Conservation (phyloP, 805 yeast genomes). For the Alloascoidea hylecoeti region DNA sequence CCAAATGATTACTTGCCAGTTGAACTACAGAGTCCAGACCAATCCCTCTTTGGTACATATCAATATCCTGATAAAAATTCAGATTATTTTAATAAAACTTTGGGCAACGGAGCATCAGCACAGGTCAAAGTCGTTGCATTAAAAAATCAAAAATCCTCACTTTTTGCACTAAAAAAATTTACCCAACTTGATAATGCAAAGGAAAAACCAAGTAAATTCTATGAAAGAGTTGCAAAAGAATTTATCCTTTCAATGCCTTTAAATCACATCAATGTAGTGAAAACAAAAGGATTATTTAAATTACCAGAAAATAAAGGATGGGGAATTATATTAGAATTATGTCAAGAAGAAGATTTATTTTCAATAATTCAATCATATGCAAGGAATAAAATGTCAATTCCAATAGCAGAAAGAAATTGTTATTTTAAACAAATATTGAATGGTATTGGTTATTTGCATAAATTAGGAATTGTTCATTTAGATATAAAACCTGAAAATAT, state of each 20-base stretch:
- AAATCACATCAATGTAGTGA: slow-evolving; percentile 40
- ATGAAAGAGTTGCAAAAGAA: slow-evolving; percentile 49
- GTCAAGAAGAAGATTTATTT: slow-evolving; percentile 49
- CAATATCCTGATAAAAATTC: slow-evolving; percentile 24
- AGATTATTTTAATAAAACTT: slow-evolving; percentile 31
- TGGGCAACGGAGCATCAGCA: slow-evolving; percentile 67
- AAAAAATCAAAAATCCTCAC: slow-evolving; percentile 21
- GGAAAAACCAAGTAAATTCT: slow-evolving; percentile 56
- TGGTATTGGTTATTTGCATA: slow-evolving; percentile 51
- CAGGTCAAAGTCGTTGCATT: slow-evolving; percentile 38
- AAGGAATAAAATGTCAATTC: slow-evolving; percentile 25
- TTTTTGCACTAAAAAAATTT: slow-evolving; percentile 56
- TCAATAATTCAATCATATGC: slow-evolving; percentile 43
- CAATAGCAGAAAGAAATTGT: slow-evolving; percentile 42
- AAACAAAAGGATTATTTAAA: slow-evolving; percentile 37
- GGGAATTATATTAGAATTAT: slow-evolving; percentile 61
- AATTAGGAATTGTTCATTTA: slow-evolving; percentile 52
- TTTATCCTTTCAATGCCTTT: slow-evolving; percentile 42
- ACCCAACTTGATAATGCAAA: slow-evolving; percentile 34
- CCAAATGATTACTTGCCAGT: slow-evolving; percentile 54
- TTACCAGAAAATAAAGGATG: slow-evolving; percentile 51
- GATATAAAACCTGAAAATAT: slow-evolving; percentile 71
- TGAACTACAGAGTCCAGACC: slow-evolving; percentile 16
- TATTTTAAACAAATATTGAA: slow-evolving; percentile 52
- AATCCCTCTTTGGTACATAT: too few relatives aligned